These are phyloP conservation scores for Pseudoscleropodium purum DNA, from an alignment of 225 moss, liverwort and hornwort species.

Conservation along the genomic window DNA sequence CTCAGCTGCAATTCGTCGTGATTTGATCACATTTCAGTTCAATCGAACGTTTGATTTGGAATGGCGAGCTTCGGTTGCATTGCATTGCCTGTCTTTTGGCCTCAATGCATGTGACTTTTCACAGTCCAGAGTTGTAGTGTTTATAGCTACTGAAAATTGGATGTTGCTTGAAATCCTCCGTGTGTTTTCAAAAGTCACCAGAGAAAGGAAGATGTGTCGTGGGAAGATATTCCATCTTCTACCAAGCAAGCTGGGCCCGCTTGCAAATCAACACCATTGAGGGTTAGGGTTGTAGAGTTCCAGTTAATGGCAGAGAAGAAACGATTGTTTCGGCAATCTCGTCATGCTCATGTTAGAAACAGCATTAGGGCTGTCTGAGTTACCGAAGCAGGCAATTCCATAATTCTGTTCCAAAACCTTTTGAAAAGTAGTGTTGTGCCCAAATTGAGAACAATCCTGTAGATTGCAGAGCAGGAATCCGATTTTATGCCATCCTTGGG, in stretches of 20 bases:
- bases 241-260: neutral
- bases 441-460: neutral
- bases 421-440: neutral
- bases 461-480: neutral
- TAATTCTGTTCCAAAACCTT: neutral
- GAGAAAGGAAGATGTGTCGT: neutral
- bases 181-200: neutral
- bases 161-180: neutral
- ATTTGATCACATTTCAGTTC: neutral
- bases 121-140: neutral
- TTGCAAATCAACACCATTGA: neutral
- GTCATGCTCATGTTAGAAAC: neutral
- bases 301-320: neutral
- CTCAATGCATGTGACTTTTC: slow-evolving; percentile 27
- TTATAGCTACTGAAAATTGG: neutral
- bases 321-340: neutral
- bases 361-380: neutral
- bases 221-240: neutral
- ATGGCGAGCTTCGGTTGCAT: neutral
- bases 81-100: neutral
- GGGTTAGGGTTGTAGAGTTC: neutral
- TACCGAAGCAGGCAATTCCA: neutral
- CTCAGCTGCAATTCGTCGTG: neutral
- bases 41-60: neutral
- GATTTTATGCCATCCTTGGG: neutral